A percentile compares a stretch with the other conserved stretches of the same genome.
phyloP scores from a whole-genome alignment of 352 stramenopile species.

The Peronospora destructor region DNA sequence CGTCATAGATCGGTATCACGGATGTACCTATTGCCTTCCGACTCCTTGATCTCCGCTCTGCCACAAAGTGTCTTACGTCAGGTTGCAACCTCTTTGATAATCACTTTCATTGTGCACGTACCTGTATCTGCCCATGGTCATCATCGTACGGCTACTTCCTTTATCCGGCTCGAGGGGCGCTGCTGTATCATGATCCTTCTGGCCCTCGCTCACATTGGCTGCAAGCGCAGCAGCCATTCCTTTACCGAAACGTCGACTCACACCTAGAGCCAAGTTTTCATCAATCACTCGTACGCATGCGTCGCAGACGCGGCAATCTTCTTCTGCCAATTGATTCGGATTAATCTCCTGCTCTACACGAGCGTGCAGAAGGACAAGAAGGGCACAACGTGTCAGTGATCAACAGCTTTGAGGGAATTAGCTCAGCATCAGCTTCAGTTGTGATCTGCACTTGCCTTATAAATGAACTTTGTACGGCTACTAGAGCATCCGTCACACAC shows the following conservation, averaged over 20 bases:
- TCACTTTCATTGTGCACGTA: slow-evolving; percentile 19
- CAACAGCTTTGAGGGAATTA: background rate
- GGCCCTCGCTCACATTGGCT: slow-evolving; percentile 31
- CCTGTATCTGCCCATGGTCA: slow-evolving; percentile 82
- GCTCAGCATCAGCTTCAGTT: background rate
- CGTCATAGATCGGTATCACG: slow-evolving; percentile 71
- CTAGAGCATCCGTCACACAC: slow-evolving; percentile 76
- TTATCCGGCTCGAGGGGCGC: slow-evolving; percentile 40
- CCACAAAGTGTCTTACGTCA: background rate
- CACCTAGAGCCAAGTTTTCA: slow-evolving; percentile 68
- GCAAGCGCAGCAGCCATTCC: slow-evolving; percentile 12
- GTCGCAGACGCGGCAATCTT: slow-evolving; percentile 75
- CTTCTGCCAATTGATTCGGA: slow-evolving; percentile 45
- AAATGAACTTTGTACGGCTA: slow-evolving; percentile 79
- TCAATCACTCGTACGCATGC: slow-evolving; percentile 80
- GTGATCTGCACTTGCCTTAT: slow-evolving; percentile 40
- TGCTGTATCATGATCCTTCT: slow-evolving; percentile 22
- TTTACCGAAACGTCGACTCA: slow-evolving; percentile 71
- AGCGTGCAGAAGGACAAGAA: background rate
- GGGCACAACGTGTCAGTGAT: background rate
- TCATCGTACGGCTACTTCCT: slow-evolving; percentile 53
- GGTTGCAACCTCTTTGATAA: background rate
- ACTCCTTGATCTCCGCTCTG: slow-evolving; percentile 86
- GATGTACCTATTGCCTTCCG: slow-evolving; percentile 85
- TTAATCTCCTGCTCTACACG: slow-evolving; percentile 46